phyloP scores from a whole-genome alignment of 164 flowering plant genomes.

The Kingdonia uniflora region DNA sequence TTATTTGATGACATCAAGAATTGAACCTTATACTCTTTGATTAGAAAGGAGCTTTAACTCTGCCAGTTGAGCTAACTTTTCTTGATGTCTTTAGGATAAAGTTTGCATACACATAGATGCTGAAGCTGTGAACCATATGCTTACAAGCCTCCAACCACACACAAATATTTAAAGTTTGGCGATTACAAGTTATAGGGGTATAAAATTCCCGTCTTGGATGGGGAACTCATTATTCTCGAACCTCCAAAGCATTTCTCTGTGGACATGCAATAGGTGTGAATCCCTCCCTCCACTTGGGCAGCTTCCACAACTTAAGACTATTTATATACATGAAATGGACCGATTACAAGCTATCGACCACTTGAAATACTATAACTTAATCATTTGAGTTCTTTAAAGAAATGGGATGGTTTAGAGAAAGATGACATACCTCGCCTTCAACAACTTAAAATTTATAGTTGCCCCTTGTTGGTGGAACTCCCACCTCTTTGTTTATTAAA shows the following conservation, averaged over 20 bases:
- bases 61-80: too few species aligned
- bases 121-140: too few species aligned
- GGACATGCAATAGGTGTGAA: background rate
- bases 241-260: too few species aligned
- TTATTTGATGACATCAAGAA: too few species aligned
- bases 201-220: background rate
- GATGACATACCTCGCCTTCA: background rate
- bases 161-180: too few species aligned
- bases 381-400: background rate
- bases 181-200: slow-evolving; percentile 1
- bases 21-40: too few species aligned
- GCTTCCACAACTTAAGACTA: background rate
- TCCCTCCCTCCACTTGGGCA: slow-evolving; percentile 1
- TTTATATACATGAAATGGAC: background rate
- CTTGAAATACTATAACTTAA: background rate
- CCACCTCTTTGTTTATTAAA: background rate
- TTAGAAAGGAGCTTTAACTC: too few species aligned
- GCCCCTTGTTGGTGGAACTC: background rate
- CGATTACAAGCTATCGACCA: background rate
- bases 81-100: too few species aligned
- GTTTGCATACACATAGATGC: too few species aligned
- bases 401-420: background rate
- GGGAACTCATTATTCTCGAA: background rate
- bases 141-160: too few species aligned
- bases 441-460: background rate